Conservation (phyloP, 176 grass and related monocot genomes). For the Lolium rigidum region DNA sequence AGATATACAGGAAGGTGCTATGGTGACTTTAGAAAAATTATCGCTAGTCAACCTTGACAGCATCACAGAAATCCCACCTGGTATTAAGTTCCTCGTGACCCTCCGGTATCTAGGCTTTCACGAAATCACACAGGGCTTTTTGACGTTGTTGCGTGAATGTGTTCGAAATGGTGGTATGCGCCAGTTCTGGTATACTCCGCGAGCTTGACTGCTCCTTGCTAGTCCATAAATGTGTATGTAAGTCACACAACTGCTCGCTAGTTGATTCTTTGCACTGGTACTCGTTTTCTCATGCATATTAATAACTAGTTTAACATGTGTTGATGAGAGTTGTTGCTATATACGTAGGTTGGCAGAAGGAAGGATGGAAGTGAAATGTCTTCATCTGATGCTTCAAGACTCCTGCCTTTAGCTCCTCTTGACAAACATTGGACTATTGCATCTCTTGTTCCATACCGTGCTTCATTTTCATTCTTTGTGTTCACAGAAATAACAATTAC, state of each 20-base stretch:
- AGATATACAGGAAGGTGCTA: constrained; percentile 31
- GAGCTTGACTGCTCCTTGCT: not conserved
- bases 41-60: not conserved
- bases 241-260: not conserved
- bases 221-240: not conserved
- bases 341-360: not conserved
- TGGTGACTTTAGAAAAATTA: constrained; percentile 18
- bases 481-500: not conserved
- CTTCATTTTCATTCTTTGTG: not conserved
- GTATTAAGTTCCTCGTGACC: constrained; percentile 21
- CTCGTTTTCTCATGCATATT: not conserved
- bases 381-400: not conserved
- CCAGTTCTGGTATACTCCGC: not conserved
- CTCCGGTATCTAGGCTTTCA: not conserved
- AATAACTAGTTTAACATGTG: not conserved
- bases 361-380: not conserved
- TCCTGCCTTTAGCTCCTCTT: not conserved
- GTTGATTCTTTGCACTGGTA: not conserved
- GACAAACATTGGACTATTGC: not conserved
- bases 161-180: not conserved
- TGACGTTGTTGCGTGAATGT: not conserved
- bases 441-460: not conserved
- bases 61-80: not conserved
- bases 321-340: not conserved
- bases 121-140: not conserved